Conservation (phyloP, 2,329 filamentous ascomycete genomes). For the Boeremia exigua region DNA sequence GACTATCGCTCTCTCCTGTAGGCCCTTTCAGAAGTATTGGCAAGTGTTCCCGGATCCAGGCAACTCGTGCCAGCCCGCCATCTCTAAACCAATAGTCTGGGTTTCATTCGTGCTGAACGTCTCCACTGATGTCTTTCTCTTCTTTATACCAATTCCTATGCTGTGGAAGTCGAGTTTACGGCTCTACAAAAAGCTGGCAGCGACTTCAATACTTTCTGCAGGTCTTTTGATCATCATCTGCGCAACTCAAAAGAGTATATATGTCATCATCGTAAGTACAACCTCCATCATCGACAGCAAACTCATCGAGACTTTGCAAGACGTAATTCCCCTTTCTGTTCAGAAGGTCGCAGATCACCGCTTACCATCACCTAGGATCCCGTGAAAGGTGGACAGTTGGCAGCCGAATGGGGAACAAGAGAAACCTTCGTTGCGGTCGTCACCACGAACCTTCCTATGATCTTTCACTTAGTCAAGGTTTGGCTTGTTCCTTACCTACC, state of each 20-base stretch:
- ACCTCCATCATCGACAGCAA: background rate
- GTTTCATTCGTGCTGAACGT: slow-evolving; percentile 56
- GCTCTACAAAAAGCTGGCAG: slow-evolving; percentile 59
- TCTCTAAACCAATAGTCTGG: slow-evolving; percentile 19
- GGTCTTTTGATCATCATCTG: slow-evolving; percentile 63
- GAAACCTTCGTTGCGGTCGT: slow-evolving; percentile 56
- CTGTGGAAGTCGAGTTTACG: slow-evolving; percentile 59
- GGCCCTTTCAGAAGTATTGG: slow-evolving; percentile 62
- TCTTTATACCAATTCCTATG: slow-evolving; percentile 64
- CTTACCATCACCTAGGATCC: slow-evolving; percentile 33
- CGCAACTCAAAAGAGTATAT: slow-evolving; percentile 61
- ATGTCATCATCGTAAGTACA: slow-evolving; percentile 52
- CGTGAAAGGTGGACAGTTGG: slow-evolving; percentile 49
- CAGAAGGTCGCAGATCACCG: background rate
- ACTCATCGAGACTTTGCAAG: background rate
- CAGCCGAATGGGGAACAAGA: slow-evolving; percentile 54
- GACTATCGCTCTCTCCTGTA: slow-evolving; percentile 60
- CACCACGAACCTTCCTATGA: slow-evolving; percentile 53
- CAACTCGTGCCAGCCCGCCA: slow-evolving; percentile 20
- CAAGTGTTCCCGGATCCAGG: slow-evolving; percentile 66
- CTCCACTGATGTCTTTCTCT: slow-evolving; percentile 63
- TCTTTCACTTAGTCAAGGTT: slow-evolving; percentile 21
- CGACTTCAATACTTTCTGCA: slow-evolving; percentile 62
- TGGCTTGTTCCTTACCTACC: slow-evolving; percentile 20
- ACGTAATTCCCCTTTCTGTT: background rate